Conservation (phyloP, 2,329 filamentous ascomycete genomes). For the Sporothrix luriei region DNA sequence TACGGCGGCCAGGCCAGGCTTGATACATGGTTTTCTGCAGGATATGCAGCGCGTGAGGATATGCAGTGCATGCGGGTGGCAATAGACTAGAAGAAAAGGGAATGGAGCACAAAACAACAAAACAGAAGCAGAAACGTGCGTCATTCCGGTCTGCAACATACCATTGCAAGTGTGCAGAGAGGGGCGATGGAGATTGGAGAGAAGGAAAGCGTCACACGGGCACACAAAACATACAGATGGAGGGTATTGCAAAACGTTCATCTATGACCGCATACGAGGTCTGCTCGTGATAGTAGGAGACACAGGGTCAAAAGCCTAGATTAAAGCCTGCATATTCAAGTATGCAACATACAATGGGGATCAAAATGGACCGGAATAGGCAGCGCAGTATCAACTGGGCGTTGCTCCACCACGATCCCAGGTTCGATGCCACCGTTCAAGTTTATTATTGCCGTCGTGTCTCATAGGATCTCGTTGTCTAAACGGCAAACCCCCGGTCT, state of each 20-base stretch:
- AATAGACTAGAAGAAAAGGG: constrained; percentile 5
- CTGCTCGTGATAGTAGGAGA: neutral
- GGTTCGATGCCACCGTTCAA: neutral
- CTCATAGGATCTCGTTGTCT: neutral
- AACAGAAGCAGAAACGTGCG: constrained; percentile 1
- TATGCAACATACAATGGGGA: neutral
- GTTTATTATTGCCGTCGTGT: neutral
- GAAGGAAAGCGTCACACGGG: neutral
- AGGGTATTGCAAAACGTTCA: constrained; percentile 7
- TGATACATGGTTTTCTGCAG: constrained; percentile 27
- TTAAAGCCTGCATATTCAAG: neutral
- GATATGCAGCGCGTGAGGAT: constrained; percentile 17
- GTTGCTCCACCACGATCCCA: neutral
- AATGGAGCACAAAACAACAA: constrained; percentile 1
- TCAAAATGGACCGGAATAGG: neutral
- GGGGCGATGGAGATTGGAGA: neutral
- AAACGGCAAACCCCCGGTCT: neutral
- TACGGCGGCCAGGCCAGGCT: constrained; percentile 24
- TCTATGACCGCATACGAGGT: constrained; percentile 15
- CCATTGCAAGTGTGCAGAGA: neutral
- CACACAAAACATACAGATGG: constrained; percentile 8
- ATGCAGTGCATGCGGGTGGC: neutral
- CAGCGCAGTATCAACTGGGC: neutral
- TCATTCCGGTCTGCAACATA: constrained; percentile 7
- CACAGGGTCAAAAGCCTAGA: neutral